phyloP scores from a whole-genome alignment of 2,329 filamentous ascomycete genomes.

The Chrysoporthe austroafricana region DNA sequence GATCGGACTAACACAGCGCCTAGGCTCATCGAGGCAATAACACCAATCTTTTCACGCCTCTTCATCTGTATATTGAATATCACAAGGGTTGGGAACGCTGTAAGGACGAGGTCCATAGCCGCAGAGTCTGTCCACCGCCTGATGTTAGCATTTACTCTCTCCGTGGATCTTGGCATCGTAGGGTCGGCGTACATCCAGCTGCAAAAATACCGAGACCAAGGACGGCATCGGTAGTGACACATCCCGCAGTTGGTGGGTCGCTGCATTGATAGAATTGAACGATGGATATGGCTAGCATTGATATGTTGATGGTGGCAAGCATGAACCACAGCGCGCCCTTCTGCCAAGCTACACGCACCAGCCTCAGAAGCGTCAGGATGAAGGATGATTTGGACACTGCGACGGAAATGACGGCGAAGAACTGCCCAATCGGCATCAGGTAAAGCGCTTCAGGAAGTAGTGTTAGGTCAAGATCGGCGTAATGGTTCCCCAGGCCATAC shows the following conservation, averaged over 20 bases:
- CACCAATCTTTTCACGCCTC: background rate
- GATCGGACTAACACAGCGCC: background rate
- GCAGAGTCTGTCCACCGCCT: background rate
- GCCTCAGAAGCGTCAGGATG: background rate
- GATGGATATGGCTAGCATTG: background rate
- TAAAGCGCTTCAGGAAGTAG: no score
- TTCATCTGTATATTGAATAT: background rate
- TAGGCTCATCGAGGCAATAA: background rate
- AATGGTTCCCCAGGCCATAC: no score
- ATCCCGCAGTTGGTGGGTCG: background rate
- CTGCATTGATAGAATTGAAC: constrained; percentile 1
- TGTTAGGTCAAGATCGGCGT: no score
- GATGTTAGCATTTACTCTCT: background rate
- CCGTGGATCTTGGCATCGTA: no score
- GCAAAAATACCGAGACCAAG: background rate
- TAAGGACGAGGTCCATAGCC: background rate
- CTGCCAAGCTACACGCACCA: no score
- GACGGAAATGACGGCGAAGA: no score
- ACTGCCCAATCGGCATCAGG: no score
- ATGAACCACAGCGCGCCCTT: background rate
- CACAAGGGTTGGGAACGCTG: background rate
- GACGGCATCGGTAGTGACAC: background rate
- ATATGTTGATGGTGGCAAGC: background rate
- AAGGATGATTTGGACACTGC: background rate
- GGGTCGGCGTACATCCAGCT: background rate